Base-by-base conservation (phyloP, 1,284 basidiomycete genomes). In the Sanghuangporus sanghuang region DNA sequence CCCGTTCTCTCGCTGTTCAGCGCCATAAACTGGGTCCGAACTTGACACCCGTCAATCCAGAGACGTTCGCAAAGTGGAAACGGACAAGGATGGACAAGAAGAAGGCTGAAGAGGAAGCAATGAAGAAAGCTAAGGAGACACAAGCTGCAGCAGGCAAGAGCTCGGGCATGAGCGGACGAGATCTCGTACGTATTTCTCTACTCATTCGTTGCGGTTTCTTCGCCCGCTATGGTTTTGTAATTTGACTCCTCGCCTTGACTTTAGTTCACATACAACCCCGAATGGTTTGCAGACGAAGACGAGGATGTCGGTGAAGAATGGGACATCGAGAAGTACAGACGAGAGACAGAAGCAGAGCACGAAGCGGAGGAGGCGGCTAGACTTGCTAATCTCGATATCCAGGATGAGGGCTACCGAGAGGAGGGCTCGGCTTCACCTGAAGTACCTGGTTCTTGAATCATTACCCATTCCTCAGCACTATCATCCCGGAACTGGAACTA, bases 1-100 rank as follows among this genome's bases (percentile, higher is more conserved):
- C 5, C 35, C 21, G 50, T 1, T 23, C 32, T 2, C 46, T 21
- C n/a, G n/a, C n/a, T n/a, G n/a, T n/a, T 48, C 68, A 97, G 91
- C 89, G 96, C 61, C 96, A 99, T 80, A 97, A 96, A 83, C 81
- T 98, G 50, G 94, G 95, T 52, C 64, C 87, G 14, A 95, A 96
- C 71, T 79, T 98, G 57, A 99, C 97, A 7, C 97, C 96, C 0
- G 95, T 98, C n/a, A 99, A 96, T 0, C 86, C 84, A 6, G 97
- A 99, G 74, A 80, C 89, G 0, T 99, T 99, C 72, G 91, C 93
- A 0, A 81, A 84, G 59, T 99, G 96, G 97, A 99, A 99, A 79
- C 91, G 89, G 80, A 97, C 90, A 58, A 79, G 92, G 65, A 83
- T 92, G 86, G 87, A 92, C 79, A 96, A 95, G 87, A 99, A 95